Base-by-base conservation (phyloP, 192 early-diverging fungal species). In the Backusella westeae region DNA sequence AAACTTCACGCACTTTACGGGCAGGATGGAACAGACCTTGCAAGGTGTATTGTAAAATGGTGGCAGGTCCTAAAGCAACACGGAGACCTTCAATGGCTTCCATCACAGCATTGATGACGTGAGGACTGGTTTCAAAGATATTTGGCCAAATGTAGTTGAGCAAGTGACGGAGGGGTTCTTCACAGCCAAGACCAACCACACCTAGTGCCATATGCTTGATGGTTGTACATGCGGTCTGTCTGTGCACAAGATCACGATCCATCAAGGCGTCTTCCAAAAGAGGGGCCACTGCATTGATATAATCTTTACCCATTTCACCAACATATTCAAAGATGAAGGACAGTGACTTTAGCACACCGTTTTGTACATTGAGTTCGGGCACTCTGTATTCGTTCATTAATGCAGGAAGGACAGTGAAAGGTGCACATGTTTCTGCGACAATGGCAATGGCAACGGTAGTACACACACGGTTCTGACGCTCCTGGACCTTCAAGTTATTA, bases 351-450 rank as follows among this genome's bases (percentile, higher is more conserved):
- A 99, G 83, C 0, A 98, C 96, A 77, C 98, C 98, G 80, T 99
- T 99, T 85, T 99, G 98, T n/a, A 99, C 97, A 81, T 99, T 99
- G 35, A 99, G 88, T 74, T 99, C 98, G 0, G 98, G 98, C 12
- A 99, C 97, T 38, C 98, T 94, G 87, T 99, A 99, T 84, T 99
- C 98, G 85, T 98, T 97, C 97, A 99, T 98, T 32, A 99, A 84
- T 0, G 97, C 98, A 0, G 98, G 98, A 10, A 99, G 85, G 34
- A 99, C 97, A 2, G 97, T 99, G 82, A 99, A 99, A 0, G 98
- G 98, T 1, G 95, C 93, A 79, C 96, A 98, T 1, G 97, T 83
- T 77, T 83, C 82, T 6, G 82, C 82, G 1, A 97, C 95, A 85
- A 97, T 97, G 44, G 95, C 95, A 80, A 99, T 99, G 6, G 98